Conservation (phyloP, 202 grass and related monocot genomes). For the Setaria italica region DNA sequence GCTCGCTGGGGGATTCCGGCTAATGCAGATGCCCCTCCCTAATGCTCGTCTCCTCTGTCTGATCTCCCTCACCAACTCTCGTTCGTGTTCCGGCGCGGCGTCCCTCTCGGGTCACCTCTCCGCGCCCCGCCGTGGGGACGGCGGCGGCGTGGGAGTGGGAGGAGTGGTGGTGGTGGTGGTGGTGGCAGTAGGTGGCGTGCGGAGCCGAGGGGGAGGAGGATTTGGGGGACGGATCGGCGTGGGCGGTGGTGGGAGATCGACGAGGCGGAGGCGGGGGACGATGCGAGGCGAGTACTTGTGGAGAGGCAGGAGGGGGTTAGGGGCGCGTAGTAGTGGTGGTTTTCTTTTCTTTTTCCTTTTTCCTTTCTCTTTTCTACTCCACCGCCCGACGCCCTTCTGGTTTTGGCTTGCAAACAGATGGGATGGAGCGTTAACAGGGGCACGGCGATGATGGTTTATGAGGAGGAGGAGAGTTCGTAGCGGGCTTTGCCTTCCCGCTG, state of each 20-base stretch:
- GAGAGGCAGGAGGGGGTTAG: background rate
- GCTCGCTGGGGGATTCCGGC: conserved; percentile 14
- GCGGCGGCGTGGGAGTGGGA: background rate
- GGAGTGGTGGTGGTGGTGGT: background rate
- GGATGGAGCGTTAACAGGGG: background rate
- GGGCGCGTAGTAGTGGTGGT: background rate
- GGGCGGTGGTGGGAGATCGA: conserved; percentile 27
- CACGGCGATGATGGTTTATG: conserved; percentile 4
- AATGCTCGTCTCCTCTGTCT: background rate
- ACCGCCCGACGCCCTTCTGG: background rate
- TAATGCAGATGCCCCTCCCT: conserved; percentile 40
- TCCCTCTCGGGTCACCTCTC: background rate
- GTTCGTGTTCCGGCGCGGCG: background rate
- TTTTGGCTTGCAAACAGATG: conserved; percentile 14
- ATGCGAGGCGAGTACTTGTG: background rate
- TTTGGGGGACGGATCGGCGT: conserved; percentile 9
- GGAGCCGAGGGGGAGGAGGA: background rate
- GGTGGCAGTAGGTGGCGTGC: conserved; percentile 38
- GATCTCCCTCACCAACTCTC: conserved; percentile 49
- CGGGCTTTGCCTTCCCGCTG: conserved; percentile 1
- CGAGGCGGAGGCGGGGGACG: background rate
- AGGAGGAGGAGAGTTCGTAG: conserved; percentile 46
- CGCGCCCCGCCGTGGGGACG: conserved; percentile 15
- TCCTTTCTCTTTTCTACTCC: background rate
- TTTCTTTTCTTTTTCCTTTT: background rate